Percentiles rank a stretch among this genome's conserved stretches.
Conservation (phyloP, 2,329 filamentous ascomycete species). For the Bipolaris cookei region DNA sequence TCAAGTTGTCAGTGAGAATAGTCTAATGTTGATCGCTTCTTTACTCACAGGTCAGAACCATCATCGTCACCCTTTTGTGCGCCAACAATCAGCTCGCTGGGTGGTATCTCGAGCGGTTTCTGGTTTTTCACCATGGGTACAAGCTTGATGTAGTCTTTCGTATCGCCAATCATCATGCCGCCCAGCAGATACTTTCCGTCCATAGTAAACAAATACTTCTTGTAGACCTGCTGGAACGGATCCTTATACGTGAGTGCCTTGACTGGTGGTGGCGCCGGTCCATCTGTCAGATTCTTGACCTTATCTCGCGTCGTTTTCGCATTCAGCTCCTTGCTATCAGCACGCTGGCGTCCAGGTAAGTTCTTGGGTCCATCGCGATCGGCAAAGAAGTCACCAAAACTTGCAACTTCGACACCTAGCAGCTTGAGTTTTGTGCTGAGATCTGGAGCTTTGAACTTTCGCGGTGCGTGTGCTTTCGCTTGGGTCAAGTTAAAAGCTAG, state of each 20-base stretch:
- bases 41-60: slow-evolving; percentile 70
- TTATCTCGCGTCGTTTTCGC: slow-evolving; percentile 48
- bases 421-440: slow-evolving; percentile 91
- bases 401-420: slow-evolving; percentile 87
- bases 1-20: slow-evolving; percentile 11
- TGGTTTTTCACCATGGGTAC: slow-evolving; percentile 86
- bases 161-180: slow-evolving; percentile 98
- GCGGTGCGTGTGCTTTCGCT: slow-evolving; percentile 71
- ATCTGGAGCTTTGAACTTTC: slow-evolving; percentile 80
- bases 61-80: slow-evolving; percentile 76
- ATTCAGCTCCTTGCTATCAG: slow-evolving; percentile 52
- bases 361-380: slow-evolving; percentile 81
- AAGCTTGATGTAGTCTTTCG: slow-evolving; percentile 86
- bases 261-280: slow-evolving; percentile 65
- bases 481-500: slow-evolving; percentile 90
- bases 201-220: slow-evolving; percentile 89
- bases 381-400: slow-evolving; percentile 92
- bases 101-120: slow-evolving; percentile 77
- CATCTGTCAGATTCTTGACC: slow-evolving; percentile 62
- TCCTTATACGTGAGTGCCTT: slow-evolving; percentile 89
- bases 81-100: slow-evolving; percentile 83
- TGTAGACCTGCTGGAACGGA: slow-evolving; percentile 86
- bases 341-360: slow-evolving; percentile 66
- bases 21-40: slow-evolving; percentile 7
- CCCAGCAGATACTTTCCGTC: slow-evolving; percentile 90